These are phyloP conservation scores for Chenopodium quinoa DNA, from an alignment of 148 eudicot genomes.

Conservation along the genomic window DNA sequence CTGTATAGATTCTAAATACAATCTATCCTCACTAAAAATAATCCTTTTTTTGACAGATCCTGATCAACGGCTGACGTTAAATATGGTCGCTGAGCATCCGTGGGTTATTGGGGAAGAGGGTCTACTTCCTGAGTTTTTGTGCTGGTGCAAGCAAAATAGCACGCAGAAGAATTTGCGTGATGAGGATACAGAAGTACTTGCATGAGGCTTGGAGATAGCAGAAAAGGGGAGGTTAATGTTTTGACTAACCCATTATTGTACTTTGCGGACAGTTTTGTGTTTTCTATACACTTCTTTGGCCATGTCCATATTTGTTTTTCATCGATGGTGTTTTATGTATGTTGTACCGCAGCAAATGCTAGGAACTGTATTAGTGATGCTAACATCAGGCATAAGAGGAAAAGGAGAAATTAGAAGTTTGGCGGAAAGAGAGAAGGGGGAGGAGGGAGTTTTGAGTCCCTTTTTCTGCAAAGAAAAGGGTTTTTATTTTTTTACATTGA, in stretches of 20 bases:
- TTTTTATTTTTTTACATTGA: not conserved
- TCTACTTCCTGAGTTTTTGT: conserved; percentile 63
- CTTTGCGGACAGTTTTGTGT: not conserved
- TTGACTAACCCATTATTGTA: conserved; percentile 7
- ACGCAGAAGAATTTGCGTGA: conserved; percentile 28
- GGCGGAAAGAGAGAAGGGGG: too few relatives aligned
- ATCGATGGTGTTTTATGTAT: conserved; percentile 22
- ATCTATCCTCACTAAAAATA: not conserved
- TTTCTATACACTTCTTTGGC: not conserved
- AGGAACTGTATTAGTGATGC: conserved; percentile 7
- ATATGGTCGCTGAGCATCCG: conserved; percentile 60
- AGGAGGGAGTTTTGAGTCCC: too few relatives aligned
- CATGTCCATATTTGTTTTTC: not conserved
- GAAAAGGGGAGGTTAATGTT: conserved; percentile 3
- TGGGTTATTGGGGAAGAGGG: conserved; percentile 86
- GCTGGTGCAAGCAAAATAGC: conserved; percentile 74
- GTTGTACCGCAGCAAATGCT: conserved; percentile 15
- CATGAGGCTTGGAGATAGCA: not conserved
- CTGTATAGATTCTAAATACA: not conserved
- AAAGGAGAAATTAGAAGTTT: not conserved
- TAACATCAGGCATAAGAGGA: conserved; percentile 5
- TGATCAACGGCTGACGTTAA: conserved; percentile 58
- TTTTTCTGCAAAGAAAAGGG: not conserved
- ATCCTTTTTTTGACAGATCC: conserved; percentile 57
- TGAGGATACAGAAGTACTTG: conserved; percentile 12